Conservation (phyloP, 2,329 filamentous ascomycete species). For the Pyricularia pennisetigena region DNA sequence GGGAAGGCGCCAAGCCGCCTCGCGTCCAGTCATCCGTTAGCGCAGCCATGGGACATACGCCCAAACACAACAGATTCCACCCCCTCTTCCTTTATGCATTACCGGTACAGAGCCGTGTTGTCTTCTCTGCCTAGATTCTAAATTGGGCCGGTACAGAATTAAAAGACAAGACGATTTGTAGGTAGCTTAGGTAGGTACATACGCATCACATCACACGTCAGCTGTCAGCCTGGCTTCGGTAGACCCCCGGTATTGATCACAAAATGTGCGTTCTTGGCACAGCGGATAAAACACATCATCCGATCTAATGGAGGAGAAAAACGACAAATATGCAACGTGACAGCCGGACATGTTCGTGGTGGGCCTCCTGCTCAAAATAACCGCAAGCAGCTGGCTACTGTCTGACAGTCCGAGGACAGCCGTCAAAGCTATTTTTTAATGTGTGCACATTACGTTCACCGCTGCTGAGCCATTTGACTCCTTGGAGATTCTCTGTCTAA, state of each 20-base stretch:
- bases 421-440: neutral
- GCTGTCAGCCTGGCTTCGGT: neutral
- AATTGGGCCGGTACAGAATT: neutral
- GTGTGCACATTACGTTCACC: neutral
- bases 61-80: neutral
- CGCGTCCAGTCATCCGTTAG: neutral
- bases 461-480: neutral
- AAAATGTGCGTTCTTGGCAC: neutral
- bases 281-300: neutral
- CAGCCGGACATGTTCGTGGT: neutral
- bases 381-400: neutral
- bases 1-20: neutral
- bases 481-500: neutral
- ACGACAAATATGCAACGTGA: neutral
- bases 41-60: neutral
- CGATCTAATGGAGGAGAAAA: neutral
- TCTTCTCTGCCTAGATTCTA: no score
- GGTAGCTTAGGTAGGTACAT: no score
- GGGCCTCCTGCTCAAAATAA: neutral
- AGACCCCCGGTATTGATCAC: neutral
- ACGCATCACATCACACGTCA: neutral
- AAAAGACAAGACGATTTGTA: neutral
- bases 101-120: neutral
- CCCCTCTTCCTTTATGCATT: neutral
- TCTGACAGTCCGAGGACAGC: neutral